Percentiles rank a stretch among this genome's conserved stretches.
phyloP scores from a whole-genome alignment of 2,329 filamentous ascomycete species.

The Alternaria atra region DNA sequence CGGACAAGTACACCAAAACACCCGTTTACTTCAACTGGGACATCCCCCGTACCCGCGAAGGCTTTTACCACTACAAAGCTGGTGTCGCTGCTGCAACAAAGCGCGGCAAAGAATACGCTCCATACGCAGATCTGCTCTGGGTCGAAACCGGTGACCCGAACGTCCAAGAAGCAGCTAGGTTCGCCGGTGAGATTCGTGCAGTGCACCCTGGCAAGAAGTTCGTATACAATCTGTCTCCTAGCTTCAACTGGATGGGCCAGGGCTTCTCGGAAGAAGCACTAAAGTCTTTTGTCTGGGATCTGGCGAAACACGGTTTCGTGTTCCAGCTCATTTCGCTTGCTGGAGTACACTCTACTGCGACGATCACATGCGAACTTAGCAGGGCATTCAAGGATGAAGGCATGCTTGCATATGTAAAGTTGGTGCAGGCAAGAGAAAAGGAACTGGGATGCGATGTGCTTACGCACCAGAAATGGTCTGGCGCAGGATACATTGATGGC shows the following conservation, averaged over 20 bases:
- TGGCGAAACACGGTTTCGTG: constrained; percentile 83
- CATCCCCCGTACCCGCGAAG: constrained; percentile 89
- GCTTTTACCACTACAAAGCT: constrained; percentile 88
- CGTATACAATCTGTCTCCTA: constrained; percentile 95
- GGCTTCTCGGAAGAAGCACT: constrained; percentile 85
- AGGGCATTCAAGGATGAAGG: constrained; percentile 86
- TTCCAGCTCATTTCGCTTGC: constrained; percentile 72
- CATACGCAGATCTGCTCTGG: constrained; percentile 95
- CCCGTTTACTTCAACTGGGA: constrained; percentile 90
- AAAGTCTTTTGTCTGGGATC: constrained; percentile 94
- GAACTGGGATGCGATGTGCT: constrained; percentile 90
- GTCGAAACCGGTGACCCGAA: constrained; percentile 93
- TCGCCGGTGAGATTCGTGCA: constrained; percentile 78
- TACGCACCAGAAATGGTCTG: constrained; percentile 91
- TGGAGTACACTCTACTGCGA: constrained; percentile 70
- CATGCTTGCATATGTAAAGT: constrained; percentile 96
- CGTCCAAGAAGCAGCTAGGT: constrained; percentile 76
- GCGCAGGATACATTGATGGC: constrained; percentile 81
- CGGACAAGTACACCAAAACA: constrained; percentile 70
- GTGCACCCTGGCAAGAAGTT: constrained; percentile 81
- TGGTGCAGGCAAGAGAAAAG: constrained; percentile 90
- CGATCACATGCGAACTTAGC: constrained; percentile 77
- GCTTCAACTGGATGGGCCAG: constrained; percentile 98
- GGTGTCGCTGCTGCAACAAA: constrained; percentile 90
- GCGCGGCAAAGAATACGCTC: constrained; percentile 88